Evolutionary conservation across 1,284 basidiomycete genomes (phyloP).

Genomic region (Serendipita sp.): DNA sequence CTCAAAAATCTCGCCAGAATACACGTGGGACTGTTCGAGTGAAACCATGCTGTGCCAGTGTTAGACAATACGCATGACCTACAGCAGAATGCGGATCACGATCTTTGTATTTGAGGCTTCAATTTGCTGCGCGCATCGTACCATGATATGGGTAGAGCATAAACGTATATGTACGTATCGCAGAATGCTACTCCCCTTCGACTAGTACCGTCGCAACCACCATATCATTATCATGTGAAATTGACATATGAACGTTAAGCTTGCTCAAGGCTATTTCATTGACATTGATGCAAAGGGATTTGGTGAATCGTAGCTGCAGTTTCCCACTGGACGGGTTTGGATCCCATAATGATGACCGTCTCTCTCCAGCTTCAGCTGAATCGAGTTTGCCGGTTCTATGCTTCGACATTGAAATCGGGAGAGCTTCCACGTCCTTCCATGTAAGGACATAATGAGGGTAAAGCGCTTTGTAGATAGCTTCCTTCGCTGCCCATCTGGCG

Average conservation of each 20-base stretch:
- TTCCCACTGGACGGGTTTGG: neutral
- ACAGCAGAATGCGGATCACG: too few relatives aligned
- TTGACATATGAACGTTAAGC: neutral
- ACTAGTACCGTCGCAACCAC: neutral
- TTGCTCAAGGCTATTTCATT: neutral
- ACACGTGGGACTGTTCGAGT: too few relatives aligned
- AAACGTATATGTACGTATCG: neutral
- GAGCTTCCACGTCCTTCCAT: conserved; percentile 56
- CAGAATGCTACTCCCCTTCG: neutral
- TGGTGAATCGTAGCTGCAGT: neutral
- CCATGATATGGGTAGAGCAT: too few relatives aligned
- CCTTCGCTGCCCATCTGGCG: conserved; percentile 70
- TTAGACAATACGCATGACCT: too few relatives aligned
- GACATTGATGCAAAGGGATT: neutral
- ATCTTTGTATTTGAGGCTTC: too few relatives aligned
- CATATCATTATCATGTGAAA: neutral
- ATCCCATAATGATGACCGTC: too few relatives aligned
- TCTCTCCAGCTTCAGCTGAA: too few relatives aligned
- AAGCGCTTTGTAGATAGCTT: conserved; percentile 81
- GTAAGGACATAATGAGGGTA: conserved; percentile 46
- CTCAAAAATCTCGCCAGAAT: too few relatives aligned
- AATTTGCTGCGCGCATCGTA: too few relatives aligned
- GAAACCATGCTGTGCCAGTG: too few relatives aligned
- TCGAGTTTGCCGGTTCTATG: too few relatives aligned
- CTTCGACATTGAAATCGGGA: neutral